Evolutionary conservation across 768 basidiomycete genomes (phyloP).

Genomic region (Tremella yokohamensis): DNA sequence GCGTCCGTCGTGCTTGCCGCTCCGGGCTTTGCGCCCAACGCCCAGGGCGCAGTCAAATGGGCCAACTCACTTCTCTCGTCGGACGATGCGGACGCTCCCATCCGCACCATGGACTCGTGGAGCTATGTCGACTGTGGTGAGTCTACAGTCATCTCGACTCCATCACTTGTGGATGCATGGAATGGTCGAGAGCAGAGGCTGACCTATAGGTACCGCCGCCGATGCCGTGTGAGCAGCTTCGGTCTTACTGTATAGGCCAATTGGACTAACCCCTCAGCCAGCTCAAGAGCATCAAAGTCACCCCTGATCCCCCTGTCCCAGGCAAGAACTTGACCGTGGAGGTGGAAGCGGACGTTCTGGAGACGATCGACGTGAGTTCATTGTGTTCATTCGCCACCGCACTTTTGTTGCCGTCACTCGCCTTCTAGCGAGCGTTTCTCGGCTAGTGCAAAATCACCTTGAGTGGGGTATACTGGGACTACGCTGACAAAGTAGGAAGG

Average conservation of each 20-base stretch:
- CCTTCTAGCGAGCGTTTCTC: neutral
- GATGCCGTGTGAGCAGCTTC: slow-evolving; percentile 38
- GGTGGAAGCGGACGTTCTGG: slow-evolving; percentile 62
- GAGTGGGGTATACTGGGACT: neutral
- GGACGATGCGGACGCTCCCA: slow-evolving; percentile 37
- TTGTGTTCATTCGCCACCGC: neutral
- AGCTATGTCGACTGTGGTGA: slow-evolving; percentile 70
- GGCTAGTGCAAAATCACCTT: neutral
- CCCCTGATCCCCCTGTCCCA: slow-evolving; percentile 83
- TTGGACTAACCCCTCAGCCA: slow-evolving; percentile 48
- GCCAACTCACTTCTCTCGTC: slow-evolving; percentile 29
- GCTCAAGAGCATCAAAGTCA: slow-evolving; percentile 67
- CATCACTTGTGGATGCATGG: slow-evolving; percentile 5
- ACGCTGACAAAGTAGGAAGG: slow-evolving; percentile 65
- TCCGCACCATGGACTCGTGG: slow-evolving; percentile 59
- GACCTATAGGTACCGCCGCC: slow-evolving; percentile 27
- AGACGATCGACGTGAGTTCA: slow-evolving; percentile 63
- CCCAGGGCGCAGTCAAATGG: slow-evolving; percentile 28
- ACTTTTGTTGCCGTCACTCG: neutral
- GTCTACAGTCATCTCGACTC: slow-evolving; percentile 38
- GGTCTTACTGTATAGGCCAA: slow-evolving; percentile 1
- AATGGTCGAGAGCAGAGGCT: neutral
- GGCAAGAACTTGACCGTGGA: slow-evolving; percentile 83
- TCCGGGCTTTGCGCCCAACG: slow-evolving; percentile 5
- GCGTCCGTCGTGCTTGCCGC: slow-evolving; percentile 1